These are phyloP conservation scores for Cercophora sp. DNA, from an alignment of 495 filamentous ascomycete species.

Conservation along the genomic window DNA sequence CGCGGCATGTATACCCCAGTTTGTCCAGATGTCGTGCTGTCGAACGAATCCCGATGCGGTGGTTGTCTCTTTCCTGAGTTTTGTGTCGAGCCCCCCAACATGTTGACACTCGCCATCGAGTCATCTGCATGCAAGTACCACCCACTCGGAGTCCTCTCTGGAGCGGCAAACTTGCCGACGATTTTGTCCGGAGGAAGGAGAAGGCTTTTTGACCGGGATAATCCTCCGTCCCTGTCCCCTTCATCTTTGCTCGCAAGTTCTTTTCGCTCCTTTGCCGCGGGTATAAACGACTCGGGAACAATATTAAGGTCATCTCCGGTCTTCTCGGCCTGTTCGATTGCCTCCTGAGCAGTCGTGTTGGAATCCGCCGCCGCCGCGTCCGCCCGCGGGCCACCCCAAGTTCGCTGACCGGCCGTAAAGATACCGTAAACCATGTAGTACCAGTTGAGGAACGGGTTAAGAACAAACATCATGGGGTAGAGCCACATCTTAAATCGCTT, in stretches of 20 bases:
- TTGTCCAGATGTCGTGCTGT: constrained; percentile 61
- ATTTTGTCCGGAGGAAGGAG: constrained; percentile 70
- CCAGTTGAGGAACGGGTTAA: constrained; percentile 99
- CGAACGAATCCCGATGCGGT: constrained; percentile 63
- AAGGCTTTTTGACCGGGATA: constrained; percentile 42
- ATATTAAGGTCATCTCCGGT: constrained; percentile 90
- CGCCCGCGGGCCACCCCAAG: constrained; percentile 92
- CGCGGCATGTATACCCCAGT: constrained; percentile 67
- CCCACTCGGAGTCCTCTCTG: constrained; percentile 57
- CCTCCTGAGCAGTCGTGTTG: constrained; percentile 75
- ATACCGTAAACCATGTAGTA: constrained; percentile 86
- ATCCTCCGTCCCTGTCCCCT: constrained; percentile 32
- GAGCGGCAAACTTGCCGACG: constrained; percentile 66
- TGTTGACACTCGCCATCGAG: constrained; percentile 49
- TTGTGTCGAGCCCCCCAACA: constrained; percentile 27
- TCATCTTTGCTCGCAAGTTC: constrained; percentile 33
- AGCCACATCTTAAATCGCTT: constrained; percentile 89
- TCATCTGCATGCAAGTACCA: constrained; percentile 62
- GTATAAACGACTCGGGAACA: constrained; percentile 83
- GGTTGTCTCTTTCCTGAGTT: constrained; percentile 35
- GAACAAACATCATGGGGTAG: constrained; percentile 91
- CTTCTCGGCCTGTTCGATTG: constrained; percentile 72
- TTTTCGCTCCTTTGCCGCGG: constrained; percentile 52
- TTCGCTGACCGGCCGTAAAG: constrained; percentile 91
- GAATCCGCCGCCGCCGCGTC: constrained; percentile 83